Percentiles rank a stretch among this genome's conserved stretches.
Conservation (phyloP, 2,329 filamentous ascomycete genomes). For the Xylariomycetidae sp. region DNA sequence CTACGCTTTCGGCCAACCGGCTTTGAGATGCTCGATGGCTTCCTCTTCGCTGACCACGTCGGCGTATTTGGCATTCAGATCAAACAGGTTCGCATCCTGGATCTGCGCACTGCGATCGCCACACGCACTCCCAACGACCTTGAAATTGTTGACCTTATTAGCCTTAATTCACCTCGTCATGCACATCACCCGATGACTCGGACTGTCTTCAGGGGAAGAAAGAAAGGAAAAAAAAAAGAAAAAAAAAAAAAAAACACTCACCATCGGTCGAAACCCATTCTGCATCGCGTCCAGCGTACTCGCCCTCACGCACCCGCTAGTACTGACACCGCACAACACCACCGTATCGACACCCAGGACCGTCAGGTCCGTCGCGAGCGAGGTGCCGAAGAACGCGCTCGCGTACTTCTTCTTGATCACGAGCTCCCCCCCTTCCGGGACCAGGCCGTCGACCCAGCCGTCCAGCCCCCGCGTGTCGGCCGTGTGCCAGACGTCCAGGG, state of each 20-base stretch:
- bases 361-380: constrained; percentile 34
- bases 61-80: constrained; percentile 41
- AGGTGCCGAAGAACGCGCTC: constrained; percentile 41
- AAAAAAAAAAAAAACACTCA: constrained; percentile 16
- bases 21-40: constrained; percentile 31
- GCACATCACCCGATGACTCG: too few species aligned
- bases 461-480: constrained; percentile 34
- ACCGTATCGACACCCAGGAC: constrained; percentile 36
- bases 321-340: constrained; percentile 43
- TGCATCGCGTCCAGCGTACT: constrained; percentile 40
- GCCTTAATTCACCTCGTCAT: too few species aligned
- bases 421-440: constrained; percentile 28
- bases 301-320: constrained; percentile 41
- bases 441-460: constrained; percentile 34
- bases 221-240: too few species aligned
- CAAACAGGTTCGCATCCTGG: constrained; percentile 39
- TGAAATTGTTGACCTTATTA: too few species aligned
- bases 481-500: constrained; percentile 35
- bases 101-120: constrained; percentile 40
- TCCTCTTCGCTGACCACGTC: constrained; percentile 39
- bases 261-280: constrained; percentile 39
- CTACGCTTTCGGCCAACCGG: constrained; percentile 27
- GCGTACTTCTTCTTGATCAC: constrained; percentile 39
- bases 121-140: constrained; percentile 40
- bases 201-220: too few species aligned